These are phyloP conservation scores for Alternaria sp. DNA, from an alignment of 2,329 filamentous ascomycete genomes.

Conservation along the genomic window DNA sequence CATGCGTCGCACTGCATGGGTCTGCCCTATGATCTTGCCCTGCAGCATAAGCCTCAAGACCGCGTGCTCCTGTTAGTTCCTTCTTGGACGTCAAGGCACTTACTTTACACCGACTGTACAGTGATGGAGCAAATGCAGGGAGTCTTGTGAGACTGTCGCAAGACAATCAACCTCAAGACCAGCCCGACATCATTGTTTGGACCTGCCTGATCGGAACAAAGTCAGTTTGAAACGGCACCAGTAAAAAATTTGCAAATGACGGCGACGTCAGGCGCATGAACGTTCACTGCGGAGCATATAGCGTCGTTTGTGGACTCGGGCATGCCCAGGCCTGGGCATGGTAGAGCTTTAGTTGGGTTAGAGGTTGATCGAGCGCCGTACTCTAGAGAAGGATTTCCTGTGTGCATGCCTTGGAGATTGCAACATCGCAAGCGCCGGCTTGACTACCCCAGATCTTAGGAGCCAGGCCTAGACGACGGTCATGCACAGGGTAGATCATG, in stretches of 20 bases:
- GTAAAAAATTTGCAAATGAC: constrained; percentile 5
- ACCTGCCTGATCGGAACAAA: constrained; percentile 24
- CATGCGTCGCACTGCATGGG: constrained; percentile 31
- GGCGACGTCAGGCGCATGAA: constrained; percentile 9
- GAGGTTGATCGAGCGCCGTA: constrained; percentile 19
- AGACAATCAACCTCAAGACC: constrained; percentile 18
- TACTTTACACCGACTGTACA: constrained; percentile 1
- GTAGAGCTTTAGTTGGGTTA: constrained; percentile 23
- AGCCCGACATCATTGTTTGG: constrained; percentile 3
- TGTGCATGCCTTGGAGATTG: constrained; percentile 35
- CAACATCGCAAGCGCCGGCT: constrained; percentile 8
- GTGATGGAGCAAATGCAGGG: constrained; percentile 5
- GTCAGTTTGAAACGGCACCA: constrained; percentile 11
- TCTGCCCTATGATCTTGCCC: constrained; percentile 34
- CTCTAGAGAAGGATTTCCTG: constrained; percentile 23
- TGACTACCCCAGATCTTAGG: constrained; percentile 24
- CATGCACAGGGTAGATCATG: constrained; percentile 34
- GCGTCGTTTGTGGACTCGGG: constrained; percentile 7
- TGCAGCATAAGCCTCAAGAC: constrained; percentile 26
- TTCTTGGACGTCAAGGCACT: constrained; percentile 26
- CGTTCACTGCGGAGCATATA: constrained; percentile 3
- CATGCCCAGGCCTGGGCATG: constrained; percentile 7
- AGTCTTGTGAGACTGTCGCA: constrained; percentile 38
- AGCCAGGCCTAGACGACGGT: constrained; percentile 15
- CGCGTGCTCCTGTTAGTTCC: constrained; percentile 34